Evolutionary conservation across 257 asterid genomes (phyloP).

Genomic region (Solanum medicagineum): DNA sequence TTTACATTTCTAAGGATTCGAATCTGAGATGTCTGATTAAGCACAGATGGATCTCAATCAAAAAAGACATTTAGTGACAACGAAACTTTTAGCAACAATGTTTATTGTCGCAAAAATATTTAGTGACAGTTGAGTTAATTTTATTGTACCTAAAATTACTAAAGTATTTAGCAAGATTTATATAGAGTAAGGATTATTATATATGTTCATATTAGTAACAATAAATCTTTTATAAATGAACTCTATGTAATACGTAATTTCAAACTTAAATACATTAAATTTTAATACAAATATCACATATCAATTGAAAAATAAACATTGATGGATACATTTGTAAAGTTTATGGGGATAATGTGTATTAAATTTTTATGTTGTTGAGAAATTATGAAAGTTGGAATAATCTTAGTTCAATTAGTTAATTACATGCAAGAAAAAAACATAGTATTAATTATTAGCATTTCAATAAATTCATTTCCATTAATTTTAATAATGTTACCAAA

Average conservation of each 20-base stretch:
- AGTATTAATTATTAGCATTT: background rate
- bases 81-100: too few relatives aligned
- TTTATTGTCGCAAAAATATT: background rate
- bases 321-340: background rate
- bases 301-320: background rate
- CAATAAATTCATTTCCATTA: background rate
- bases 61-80: background rate
- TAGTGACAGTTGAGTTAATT: background rate
- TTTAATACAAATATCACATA: background rate
- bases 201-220: background rate
- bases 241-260: too few relatives aligned
- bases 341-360: background rate
- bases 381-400: background rate
- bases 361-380: background rate
- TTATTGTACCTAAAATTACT: background rate
- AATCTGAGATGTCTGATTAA: background rate
- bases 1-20: background rate
- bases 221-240: too few relatives aligned
- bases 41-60: background rate
- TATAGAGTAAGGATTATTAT: background rate
- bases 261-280: too few relatives aligned
- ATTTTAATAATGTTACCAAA: background rate
- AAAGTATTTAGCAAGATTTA: background rate
- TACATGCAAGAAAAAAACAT: slow-evolving; percentile 17
- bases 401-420: background rate